Evolutionary conservation across 1,284 basidiomycete species (phyloP), one percentile per base, ranked within the genome.

Genomic region (Papiliotrema nemorosa): DNA sequence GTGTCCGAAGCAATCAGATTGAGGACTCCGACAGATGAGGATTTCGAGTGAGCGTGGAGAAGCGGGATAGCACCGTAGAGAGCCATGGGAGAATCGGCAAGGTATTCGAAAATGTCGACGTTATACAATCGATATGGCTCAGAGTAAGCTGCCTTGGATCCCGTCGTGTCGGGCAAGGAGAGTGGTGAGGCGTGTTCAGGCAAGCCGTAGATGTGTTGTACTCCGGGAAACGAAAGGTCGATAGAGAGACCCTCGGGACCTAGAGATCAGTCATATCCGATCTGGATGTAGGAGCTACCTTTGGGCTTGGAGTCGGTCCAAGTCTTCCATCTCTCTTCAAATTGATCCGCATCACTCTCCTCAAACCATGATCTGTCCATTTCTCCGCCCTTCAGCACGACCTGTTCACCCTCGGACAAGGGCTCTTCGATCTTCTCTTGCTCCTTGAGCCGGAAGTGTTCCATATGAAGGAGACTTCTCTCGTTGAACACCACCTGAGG

Each of bases 91-190:
- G 89, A 92, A 53, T 90, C 88, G 47, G 89, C 83, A 24, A 90
- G 83, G 73, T 98, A 97, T 76, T 98, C 94, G 69, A 98, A 99
- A 31, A 97, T 93, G 70, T 98, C 96, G 47, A 88, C 81, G 70
- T 99, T 99, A 79, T 87, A 96, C 14, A 98, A 82, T 25, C 96
- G 84, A 76, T 96, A 98, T 0, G 96, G 96, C 37, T 98, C 94
- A 13, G 80, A 80, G 76, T 86, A 96, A 57, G 81, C 79, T 6
- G 84, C 79, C 44, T 78, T 76, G 56, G 71, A 55, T 3, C 66
- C 63, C 21, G 54, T 43, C 14, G 92, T 97, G 5, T 86, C 83
- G 5, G 91, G 92, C 2, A 98, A 82, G 13, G 87, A 87, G 27
- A 98, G 81, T 5, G 85, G 83, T 0, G 92, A 92, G 9, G 96